Evolutionary conservation across 176 grass and related monocot species (phyloP).

Genomic region (Cocos nucifera): DNA sequence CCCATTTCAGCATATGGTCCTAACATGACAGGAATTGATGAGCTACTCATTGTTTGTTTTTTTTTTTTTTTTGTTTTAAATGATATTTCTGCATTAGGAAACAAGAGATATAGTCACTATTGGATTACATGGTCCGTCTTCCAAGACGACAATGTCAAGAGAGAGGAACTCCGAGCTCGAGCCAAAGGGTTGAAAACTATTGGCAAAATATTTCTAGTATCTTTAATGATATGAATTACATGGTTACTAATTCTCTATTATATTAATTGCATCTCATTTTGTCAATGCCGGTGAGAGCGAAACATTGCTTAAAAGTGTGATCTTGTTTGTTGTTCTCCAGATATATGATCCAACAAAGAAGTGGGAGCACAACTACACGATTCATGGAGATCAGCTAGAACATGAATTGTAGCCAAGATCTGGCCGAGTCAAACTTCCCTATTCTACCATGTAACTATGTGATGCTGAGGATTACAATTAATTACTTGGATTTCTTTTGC

Average conservation of each 20-base stretch:
- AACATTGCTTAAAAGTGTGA: slow-evolving; percentile 33
- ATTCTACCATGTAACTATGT: too few species aligned
- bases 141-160: slow-evolving; percentile 60
- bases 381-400: slow-evolving; percentile 64
- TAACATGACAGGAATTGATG: too few species aligned
- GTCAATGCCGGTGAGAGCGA: slow-evolving; percentile 39
- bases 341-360: slow-evolving; percentile 82
- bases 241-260: slow-evolving; percentile 5
- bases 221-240: not conserved
- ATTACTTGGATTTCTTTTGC: too few species aligned
- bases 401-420: too few species aligned
- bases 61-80: too few species aligned
- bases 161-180: slow-evolving; percentile 69
- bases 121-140: not conserved
- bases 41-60: too few species aligned
- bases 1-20: too few species aligned
- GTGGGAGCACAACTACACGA: slow-evolving; percentile 83
- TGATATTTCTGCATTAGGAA: too few species aligned
- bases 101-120: too few species aligned
- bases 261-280: slow-evolving; percentile 21
- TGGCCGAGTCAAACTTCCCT: too few species aligned
- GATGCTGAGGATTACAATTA: too few species aligned
- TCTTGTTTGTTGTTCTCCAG: slow-evolving; percentile 50
- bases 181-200: slow-evolving; percentile 94
- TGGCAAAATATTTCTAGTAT: slow-evolving; percentile 92